A percentile compares a stretch with the other conserved stretches of the same genome.
Evolutionary conservation across 2,329 filamentous ascomycete genomes (phyloP).

Genomic region (Endocalyx cinctus): DNA sequence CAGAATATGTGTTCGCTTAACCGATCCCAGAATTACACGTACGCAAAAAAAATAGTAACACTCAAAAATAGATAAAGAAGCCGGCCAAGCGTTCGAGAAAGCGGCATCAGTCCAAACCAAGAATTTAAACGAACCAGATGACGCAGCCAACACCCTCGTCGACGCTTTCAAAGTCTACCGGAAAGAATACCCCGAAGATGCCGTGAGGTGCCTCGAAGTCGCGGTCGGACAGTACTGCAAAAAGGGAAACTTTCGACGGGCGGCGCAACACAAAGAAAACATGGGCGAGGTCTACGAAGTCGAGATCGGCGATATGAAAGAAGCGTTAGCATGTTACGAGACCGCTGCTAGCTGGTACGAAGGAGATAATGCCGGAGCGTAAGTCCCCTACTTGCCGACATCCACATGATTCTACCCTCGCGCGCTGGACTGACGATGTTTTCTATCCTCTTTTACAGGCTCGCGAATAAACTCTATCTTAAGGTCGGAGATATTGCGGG

Average conservation of each 20-base stretch:
- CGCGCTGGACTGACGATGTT: slow-evolving; percentile 3
- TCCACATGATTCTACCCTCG: background rate
- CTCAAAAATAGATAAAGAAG: slow-evolving; percentile 47
- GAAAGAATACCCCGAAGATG: slow-evolving; percentile 78
- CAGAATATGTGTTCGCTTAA: slow-evolving; percentile 69
- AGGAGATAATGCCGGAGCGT: slow-evolving; percentile 78
- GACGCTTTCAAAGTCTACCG: slow-evolving; percentile 96
- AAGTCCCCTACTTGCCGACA: slow-evolving; percentile 32
- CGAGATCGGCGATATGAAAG: slow-evolving; percentile 72
- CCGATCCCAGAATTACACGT: too few species aligned
- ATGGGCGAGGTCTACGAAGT: slow-evolving; percentile 82
- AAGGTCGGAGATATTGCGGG: slow-evolving; percentile 88
- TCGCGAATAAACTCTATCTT: slow-evolving; percentile 90
- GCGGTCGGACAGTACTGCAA: slow-evolving; percentile 82
- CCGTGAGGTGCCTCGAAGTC: slow-evolving; percentile 71
- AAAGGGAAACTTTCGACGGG: slow-evolving; percentile 86
- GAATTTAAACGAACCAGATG: slow-evolving; percentile 85
- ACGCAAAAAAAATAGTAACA: too few species aligned
- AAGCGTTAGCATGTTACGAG: slow-evolving; percentile 79
- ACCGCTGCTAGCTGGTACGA: slow-evolving; percentile 86
- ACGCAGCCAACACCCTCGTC: slow-evolving; percentile 80
- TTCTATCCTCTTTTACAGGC: slow-evolving; percentile 38
- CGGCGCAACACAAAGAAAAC: slow-evolving; percentile 86
- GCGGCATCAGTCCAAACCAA: slow-evolving; percentile 76
- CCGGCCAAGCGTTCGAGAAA: slow-evolving; percentile 80